Percentiles rank a stretch among this genome's conserved stretches.
Evolutionary conservation across 2,329 filamentous ascomycete genomes (phyloP).

Genomic region (Mycosphaerelloides madeirae): DNA sequence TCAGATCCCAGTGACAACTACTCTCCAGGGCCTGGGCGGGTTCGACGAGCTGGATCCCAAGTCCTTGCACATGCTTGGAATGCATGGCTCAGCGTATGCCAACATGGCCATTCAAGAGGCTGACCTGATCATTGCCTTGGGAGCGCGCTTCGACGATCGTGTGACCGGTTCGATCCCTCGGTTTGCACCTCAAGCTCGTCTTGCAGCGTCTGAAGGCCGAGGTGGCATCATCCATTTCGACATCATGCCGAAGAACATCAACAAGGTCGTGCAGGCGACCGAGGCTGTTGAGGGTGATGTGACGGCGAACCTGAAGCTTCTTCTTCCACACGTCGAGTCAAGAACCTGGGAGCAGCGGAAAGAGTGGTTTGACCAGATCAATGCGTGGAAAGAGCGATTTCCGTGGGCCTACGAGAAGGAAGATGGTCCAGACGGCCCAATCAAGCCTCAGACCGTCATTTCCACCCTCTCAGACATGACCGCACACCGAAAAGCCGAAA

Average conservation of each 20-base stretch:
- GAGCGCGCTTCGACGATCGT: constrained; percentile 92
- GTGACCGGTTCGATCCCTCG: constrained; percentile 77
- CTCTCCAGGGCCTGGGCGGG: constrained; percentile 84
- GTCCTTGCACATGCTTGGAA: constrained; percentile 95
- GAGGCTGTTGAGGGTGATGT: constrained; percentile 95
- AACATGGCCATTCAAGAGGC: constrained; percentile 98
- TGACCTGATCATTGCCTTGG: constrained; percentile 90
- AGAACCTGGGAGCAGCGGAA: constrained; percentile 62
- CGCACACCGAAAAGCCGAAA: constrained; percentile 71
- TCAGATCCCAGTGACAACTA: constrained; percentile 90
- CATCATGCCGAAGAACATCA: constrained; percentile 99
- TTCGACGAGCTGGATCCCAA: constrained; percentile 93
- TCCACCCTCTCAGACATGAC: constrained; percentile 85
- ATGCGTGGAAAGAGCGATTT: constrained; percentile 86
- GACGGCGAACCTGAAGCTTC: constrained; percentile 66
- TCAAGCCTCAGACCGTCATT: constrained; percentile 93
- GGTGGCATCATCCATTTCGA: constrained; percentile 97
- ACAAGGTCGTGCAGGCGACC: constrained; percentile 96
- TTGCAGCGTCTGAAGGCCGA: constrained; percentile 75
- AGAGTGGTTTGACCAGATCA: constrained; percentile 87
- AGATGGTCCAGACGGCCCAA: constrained; percentile 63
- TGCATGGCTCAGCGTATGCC: constrained; percentile 95
- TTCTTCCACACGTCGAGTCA: constrained; percentile 67
- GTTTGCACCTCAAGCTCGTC: constrained; percentile 84
- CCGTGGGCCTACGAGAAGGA: constrained; percentile 81